Base-by-base conservation (phyloP, 1,284 basidiomycete species). In the Apiotrichum montevideense region DNA sequence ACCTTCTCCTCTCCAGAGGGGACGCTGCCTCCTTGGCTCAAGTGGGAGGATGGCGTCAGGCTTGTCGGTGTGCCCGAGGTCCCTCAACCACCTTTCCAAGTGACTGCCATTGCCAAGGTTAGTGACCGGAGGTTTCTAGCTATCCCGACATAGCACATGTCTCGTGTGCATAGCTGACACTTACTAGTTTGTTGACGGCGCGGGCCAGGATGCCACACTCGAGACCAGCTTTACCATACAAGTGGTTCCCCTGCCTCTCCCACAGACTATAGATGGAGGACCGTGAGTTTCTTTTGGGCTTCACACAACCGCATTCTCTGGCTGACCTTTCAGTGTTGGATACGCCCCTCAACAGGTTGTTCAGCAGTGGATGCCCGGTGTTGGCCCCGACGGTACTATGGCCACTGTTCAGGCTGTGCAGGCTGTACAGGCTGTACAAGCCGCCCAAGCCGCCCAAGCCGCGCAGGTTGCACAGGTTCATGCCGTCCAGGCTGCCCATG, bases 21-120 rank as follows among this genome's bases (percentile, higher is more conserved):
- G n/a, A 80, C 79, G 48, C 80, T 95, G 14, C 93, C 94, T 0
- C 68, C 82, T 1, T 98, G 94, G 94, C 78, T 98, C 33, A 80
- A 81, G 9, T 97, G 93, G 92, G 87, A 89, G 66, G 87, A 88
- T 54, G 86, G 87, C 59, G 80, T 52, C 3, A 63, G 61, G 52
- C 63, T 75, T 8, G 65, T 63, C 0, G 73, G 73, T 13, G 61
- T 67, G 15, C 71, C 73, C 0, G 64, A 64, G 9, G 49, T 60
- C 29, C 39, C 9, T 4, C 56, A 63, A 14, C 57, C 61, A 3
- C 67, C 68, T 0, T 49, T 72, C 32, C 51, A 63, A 13, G 63
- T 74, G 11, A 51, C 56, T 1, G 65, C 63, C 3, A 64, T 59
- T 8, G 72, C 70, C 10, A 66, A 67, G 14, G 63, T 64, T 39